Percentiles rank a stretch among this genome's conserved stretches.
These are phyloP conservation scores for Hypoxylon sp. DNA, from an alignment of 2,329 filamentous ascomycete genomes.

Conservation along the genomic window DNA sequence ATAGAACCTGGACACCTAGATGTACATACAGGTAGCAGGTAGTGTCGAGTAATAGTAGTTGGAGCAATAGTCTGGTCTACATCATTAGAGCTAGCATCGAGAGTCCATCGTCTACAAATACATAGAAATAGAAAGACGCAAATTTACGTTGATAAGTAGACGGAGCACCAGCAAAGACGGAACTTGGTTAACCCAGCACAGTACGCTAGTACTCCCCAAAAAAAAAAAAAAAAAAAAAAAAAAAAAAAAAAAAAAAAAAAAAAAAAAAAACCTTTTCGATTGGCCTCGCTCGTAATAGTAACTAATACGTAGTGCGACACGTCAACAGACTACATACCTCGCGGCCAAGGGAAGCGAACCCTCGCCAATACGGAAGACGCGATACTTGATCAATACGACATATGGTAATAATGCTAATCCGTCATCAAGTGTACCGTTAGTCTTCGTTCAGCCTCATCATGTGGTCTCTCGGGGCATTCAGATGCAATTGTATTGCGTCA, in stretches of 20 bases:
- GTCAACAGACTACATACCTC: background rate
- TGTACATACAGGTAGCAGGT: background rate
- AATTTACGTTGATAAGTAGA: background rate
- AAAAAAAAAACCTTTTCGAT: background rate
- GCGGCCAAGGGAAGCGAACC: background rate
- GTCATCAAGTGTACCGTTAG: background rate
- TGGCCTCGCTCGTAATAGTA: background rate
- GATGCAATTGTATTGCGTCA: background rate
- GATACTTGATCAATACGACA: background rate
- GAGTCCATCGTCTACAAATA: background rate
- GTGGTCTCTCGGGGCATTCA: background rate
- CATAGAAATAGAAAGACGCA: background rate
- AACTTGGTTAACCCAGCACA: background rate
- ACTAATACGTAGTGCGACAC: background rate
- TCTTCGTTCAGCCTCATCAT: background rate
- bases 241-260: no score
- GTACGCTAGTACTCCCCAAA: background rate
- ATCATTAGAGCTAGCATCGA: background rate
- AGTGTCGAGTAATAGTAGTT: background rate
- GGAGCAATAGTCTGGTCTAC: background rate
- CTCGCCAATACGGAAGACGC: background rate
- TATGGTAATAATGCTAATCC: background rate
- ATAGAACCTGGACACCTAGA: background rate
- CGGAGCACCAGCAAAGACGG: background rate
- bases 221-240: no score